Percentiles rank a stretch among this genome's conserved stretches.
These are phyloP conservation scores for Mycena haematopus DNA, from an alignment of 768 basidiomycete genomes.

Conservation along the genomic window DNA sequence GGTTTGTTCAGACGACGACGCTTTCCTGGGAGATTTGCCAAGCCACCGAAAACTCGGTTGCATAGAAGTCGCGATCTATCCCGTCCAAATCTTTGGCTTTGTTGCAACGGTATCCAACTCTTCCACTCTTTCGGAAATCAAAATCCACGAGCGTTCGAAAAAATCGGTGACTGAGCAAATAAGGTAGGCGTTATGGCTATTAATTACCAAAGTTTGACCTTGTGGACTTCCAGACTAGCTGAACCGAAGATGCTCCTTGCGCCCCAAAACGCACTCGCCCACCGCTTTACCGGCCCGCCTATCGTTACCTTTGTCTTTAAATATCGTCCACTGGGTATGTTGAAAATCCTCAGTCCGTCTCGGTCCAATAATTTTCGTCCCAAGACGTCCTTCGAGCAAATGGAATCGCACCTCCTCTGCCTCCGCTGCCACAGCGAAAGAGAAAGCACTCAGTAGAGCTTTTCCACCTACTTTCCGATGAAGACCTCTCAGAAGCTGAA, in stretches of 20 bases:
- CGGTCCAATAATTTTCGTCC: neutral
- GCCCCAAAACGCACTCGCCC: slow-evolving; percentile 3
- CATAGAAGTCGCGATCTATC: slow-evolving; percentile 15
- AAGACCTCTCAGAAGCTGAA: slow-evolving; percentile 8
- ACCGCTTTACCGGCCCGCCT: slow-evolving; percentile 12
- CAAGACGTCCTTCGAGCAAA: slow-evolving; percentile 10
- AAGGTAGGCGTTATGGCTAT: neutral
- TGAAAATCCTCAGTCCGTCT: neutral
- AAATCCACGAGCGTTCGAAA: slow-evolving; percentile 22
- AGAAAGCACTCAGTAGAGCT: neutral
- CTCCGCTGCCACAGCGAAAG: slow-evolving; percentile 15
- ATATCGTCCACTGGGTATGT: slow-evolving; percentile 22
- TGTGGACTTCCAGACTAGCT: slow-evolving; percentile 2
- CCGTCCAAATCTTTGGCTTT: slow-evolving; percentile 4
- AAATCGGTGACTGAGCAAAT: slow-evolving; percentile 11
- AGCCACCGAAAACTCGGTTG: slow-evolving; percentile 5
- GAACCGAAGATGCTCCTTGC: slow-evolving; percentile 6
- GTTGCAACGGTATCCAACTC: neutral
- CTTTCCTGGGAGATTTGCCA: neutral
- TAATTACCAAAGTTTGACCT: neutral
- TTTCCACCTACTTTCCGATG: neutral
- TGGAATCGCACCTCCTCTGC: slow-evolving; percentile 11
- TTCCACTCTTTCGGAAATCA: slow-evolving; percentile 14
- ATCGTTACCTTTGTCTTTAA: slow-evolving; percentile 23
- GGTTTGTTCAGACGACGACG: slow-evolving; percentile 12